Evolutionary conservation across 345 rosid species (phyloP).

Genomic region (Brassica incana): DNA sequence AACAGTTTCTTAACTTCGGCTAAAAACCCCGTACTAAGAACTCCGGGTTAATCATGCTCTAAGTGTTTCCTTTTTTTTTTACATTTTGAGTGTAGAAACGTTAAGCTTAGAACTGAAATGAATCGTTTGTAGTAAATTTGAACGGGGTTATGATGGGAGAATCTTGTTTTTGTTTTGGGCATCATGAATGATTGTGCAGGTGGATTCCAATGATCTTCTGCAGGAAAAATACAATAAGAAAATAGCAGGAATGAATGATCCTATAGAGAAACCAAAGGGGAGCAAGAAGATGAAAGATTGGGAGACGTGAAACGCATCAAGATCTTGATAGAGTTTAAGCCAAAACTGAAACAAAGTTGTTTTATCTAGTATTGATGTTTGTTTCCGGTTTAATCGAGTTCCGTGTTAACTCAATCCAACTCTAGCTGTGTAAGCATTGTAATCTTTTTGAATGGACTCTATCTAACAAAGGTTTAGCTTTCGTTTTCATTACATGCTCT

Average conservation of each 20-base stretch:
- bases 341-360: neutral
- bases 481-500: neutral
- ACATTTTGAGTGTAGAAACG: conserved; percentile 49
- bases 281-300: conserved; percentile 81
- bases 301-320: conserved; percentile 41
- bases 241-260: conserved; percentile 72
- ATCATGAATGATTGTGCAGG: conserved; percentile 37
- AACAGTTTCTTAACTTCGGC: too few species aligned
- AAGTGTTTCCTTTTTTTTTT: too few species aligned
- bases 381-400: too few species aligned
- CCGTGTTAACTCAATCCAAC: neutral
- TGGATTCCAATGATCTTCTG: conserved; percentile 68
- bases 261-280: conserved; percentile 65
- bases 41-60: too few species aligned
- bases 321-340: neutral
- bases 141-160: neutral
- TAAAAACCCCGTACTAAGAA: too few species aligned
- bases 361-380: too few species aligned
- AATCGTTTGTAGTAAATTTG: neutral
- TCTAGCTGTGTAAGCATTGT: neutral
- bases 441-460: neutral
- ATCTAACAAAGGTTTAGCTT: neutral
- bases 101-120: neutral
- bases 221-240: conserved; percentile 70
- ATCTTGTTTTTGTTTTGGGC: neutral